Conservation (phyloP, 2,329 filamentous ascomycete genomes). For the Venturia carpophila region DNA sequence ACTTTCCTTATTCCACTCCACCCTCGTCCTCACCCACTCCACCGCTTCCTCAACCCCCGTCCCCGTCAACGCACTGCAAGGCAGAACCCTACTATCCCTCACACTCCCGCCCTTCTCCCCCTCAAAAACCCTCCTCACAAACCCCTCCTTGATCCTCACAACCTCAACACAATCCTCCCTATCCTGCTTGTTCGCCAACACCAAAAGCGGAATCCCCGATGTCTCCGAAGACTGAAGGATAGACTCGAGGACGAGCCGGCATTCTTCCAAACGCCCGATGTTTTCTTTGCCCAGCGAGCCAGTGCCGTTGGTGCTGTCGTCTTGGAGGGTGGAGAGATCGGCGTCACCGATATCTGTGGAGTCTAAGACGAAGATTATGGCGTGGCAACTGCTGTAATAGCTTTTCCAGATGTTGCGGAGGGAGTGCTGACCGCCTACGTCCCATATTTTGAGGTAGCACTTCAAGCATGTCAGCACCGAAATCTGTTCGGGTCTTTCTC, state of each 20-base stretch:
- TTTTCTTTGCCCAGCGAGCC: conserved; percentile 22
- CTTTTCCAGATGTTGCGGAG: conserved; percentile 89
- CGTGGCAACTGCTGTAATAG: conserved; percentile 90
- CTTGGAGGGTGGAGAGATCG: conserved; percentile 48
- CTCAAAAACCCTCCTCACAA: conserved; percentile 93
- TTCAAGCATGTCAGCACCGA: no score
- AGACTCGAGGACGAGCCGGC: conserved; percentile 78
- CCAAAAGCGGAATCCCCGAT: conserved; percentile 81
- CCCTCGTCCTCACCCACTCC: conserved; percentile 88
- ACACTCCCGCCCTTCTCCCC: conserved; percentile 81
- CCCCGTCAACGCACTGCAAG: conserved; percentile 80
- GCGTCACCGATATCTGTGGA: conserved; percentile 87
- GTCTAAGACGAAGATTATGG: conserved; percentile 96
- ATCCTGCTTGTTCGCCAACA: conserved; percentile 97
- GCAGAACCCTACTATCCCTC: conserved; percentile 82
- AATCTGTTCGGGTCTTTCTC: no score
- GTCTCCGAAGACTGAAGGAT: conserved; percentile 82
- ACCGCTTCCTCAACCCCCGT: conserved; percentile 85
- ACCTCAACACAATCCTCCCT: conserved; percentile 96
- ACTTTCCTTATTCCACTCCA: conserved; percentile 94
- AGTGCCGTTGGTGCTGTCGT: conserved; percentile 10
- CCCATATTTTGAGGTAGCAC: conserved; percentile 98
- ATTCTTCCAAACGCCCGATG: conserved; percentile 70
- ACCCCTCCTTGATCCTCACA: conserved; percentile 90
- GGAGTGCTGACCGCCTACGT: conserved; percentile 87